Conservation (phyloP, 1,284 basidiomycete genomes). For the Irpex sp. region DNA sequence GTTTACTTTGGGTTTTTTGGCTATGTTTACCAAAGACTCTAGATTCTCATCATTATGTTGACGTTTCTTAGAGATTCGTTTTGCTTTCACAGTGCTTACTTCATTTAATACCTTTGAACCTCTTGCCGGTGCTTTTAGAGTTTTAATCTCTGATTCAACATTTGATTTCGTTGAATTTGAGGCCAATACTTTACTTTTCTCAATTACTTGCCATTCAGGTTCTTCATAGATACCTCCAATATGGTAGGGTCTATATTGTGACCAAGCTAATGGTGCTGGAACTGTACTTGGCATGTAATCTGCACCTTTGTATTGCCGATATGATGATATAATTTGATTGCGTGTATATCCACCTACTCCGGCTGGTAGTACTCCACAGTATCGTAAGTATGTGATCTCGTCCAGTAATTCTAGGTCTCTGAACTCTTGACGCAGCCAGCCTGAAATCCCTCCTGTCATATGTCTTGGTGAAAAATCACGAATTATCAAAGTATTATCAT, state of each 20-base stretch:
- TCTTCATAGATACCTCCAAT: neutral
- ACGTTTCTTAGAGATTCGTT: too few species aligned
- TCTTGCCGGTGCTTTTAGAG: too few species aligned
- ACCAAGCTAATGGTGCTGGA: neutral
- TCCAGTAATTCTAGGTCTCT: constrained; percentile 30
- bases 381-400: constrained; percentile 26
- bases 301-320: neutral
- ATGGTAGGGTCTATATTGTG: neutral
- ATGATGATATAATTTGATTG: constrained; percentile 15
- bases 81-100: too few species aligned
- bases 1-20: too few species aligned
- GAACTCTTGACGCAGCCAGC: constrained; percentile 26
- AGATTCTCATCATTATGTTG: too few species aligned
- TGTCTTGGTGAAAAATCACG: constrained; percentile 22
- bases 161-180: too few species aligned
- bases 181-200: too few species aligned
- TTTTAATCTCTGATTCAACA: too few species aligned
- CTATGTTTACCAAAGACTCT: too few species aligned
- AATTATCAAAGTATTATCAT: constrained; percentile 28
- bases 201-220: neutral
- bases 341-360: constrained; percentile 16
- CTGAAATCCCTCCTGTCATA: constrained; percentile 19
- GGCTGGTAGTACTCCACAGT: constrained; percentile 18
- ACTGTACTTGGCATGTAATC: neutral
- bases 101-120: too few species aligned